Evolutionary conservation across 345 rosid genomes (phyloP).

Genomic region (Turnera subulata): DNA sequence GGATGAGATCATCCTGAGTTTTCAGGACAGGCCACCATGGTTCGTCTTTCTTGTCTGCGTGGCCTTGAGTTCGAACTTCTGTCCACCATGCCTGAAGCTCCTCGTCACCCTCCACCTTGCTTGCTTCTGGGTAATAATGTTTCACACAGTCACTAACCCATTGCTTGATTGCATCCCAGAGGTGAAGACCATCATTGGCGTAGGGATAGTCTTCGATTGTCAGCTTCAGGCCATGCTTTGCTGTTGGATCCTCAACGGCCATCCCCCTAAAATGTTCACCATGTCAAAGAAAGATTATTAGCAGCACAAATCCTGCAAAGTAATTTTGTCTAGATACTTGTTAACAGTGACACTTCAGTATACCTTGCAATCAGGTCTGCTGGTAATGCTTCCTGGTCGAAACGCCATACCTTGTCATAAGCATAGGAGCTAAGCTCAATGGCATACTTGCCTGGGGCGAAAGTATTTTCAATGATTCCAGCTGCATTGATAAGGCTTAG

Average conservation of each 20-base stretch:
- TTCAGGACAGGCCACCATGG: too few relatives aligned
- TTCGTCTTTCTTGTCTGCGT: too few relatives aligned
- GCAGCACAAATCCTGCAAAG: too few relatives aligned
- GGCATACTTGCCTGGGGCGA: slow-evolving; percentile 47
- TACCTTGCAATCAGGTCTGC: slow-evolving; percentile 45
- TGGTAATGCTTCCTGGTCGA: slow-evolving; percentile 46
- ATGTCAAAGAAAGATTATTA: too few relatives aligned
- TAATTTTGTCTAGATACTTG: too few relatives aligned
- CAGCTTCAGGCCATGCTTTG: slow-evolving; percentile 40
- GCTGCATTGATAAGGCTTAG: slow-evolving; percentile 38
- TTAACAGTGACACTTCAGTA: not conserved
- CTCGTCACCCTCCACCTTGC: slow-evolving; percentile 20
- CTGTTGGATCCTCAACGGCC: slow-evolving; percentile 42
- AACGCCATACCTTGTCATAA: slow-evolving; percentile 47
- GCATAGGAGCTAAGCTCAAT: slow-evolving; percentile 46
- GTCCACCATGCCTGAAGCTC: slow-evolving; percentile 58
- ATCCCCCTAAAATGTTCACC: slow-evolving; percentile 28
- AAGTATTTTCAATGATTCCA: slow-evolving; percentile 55
- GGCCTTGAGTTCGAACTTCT: slow-evolving; percentile 9
- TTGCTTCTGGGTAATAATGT: slow-evolving; percentile 32
- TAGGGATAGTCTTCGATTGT: slow-evolving; percentile 45
- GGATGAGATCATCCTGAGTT: too few relatives aligned
- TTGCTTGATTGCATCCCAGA: slow-evolving; percentile 37
- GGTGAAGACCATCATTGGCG: slow-evolving; percentile 43
- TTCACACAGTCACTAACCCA: slow-evolving; percentile 41